Evolutionary conservation across 192 early-diverging fungal species (phyloP), one percentile per base, ranked within the genome.

Genomic region (Podila epicladia): DNA sequence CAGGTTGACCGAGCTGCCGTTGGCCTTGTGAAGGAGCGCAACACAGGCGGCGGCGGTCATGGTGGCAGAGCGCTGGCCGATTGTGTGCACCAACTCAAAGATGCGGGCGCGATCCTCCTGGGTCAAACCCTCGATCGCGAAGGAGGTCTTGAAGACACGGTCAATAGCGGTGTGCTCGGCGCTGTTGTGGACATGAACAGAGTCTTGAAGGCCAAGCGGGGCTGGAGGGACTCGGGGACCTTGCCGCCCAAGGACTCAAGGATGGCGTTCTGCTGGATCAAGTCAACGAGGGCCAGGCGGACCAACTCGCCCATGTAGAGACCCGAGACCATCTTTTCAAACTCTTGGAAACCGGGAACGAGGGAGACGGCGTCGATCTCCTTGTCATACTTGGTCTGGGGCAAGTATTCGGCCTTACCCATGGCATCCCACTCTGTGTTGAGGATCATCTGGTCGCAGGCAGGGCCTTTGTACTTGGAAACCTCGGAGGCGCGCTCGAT

Each of bases 251-350:
- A 95, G 38, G 96, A 84, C 55, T 91, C 88, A 58, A 92, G 92
- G 28, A 99, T 83, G 33, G 94, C 83, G 38, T 93, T 90, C 66
- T 90, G 90, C 68, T 94, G 86, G 61, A 95, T 90, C 69, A 97
- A 87, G 85, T 98, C 96, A 55, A 96, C 82, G 31, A 94, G 69
- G 33, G 92, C 87, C 76, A 93, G 86, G 32, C 97, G 92, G 11
- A 90, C 91, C 38, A 99, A 82, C 84, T 99, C 98, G 68, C 97
- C 96, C 71, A 99, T 83, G 73, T 97, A 99, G 78, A 94, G 89
- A 74, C 97, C 97, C 38, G 95, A 96, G 66, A 98, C 92, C 91
- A 97, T 94, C 87, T 98, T 99, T 85, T 99, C 98, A 85, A 94
- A 98, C 17, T 91, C 91, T 79, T 97, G 97, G 82, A 92, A 91